Evolutionary conservation across 495 filamentous ascomycete genomes (phyloP), one percentile per base, ranked within the genome.

Genomic region (Astrocystis sublimbata): DNA sequence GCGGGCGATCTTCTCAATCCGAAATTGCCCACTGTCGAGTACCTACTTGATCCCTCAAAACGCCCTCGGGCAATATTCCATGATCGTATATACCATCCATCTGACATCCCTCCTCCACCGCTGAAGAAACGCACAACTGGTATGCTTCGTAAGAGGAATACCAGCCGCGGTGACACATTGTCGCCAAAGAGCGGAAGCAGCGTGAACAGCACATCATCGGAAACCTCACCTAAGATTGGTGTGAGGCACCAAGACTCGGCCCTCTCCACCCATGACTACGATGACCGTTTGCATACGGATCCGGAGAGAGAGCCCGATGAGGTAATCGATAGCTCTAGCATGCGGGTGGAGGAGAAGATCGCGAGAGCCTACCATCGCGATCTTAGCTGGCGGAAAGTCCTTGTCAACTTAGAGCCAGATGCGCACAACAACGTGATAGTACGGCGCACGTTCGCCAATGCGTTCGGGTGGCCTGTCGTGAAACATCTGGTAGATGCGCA

Each of bases 391-490:
- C 89, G 94, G 10, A 98, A 98, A 71, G 94, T 98, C 3, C 85
- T 98, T 9, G 94, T 98, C 21, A 86, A 93, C 43, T 81, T 98
- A 8, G 94, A 98, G 71, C 94, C 94, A 1, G 94, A 98, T 79
- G 94, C 94, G 2, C 94, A 98, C 74, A 98, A 98, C 75, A 98
- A 98, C 71, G 93, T 98, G 60, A 89, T 97, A 61, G 94, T 98
- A 19, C 88, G 94, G 26, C 87, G 94, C 31, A 93, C 90, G 85
- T 98, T 98, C 66, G 89, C 92, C 59, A 98, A 98, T 71, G 94
- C 94, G 0, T 96, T 96, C 68, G 94, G 94, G 3, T 98, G 94
- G 94, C 93, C 93, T 0, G 94, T 98, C 5, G 80, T 97, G 47
- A 90, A 96, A 70, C 94, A 98, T 71, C 76, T 98, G 2, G 90